These are phyloP conservation scores for Cordyceps javanica DNA, from an alignment of 2,329 filamentous ascomycete species.

Conservation along the genomic window DNA sequence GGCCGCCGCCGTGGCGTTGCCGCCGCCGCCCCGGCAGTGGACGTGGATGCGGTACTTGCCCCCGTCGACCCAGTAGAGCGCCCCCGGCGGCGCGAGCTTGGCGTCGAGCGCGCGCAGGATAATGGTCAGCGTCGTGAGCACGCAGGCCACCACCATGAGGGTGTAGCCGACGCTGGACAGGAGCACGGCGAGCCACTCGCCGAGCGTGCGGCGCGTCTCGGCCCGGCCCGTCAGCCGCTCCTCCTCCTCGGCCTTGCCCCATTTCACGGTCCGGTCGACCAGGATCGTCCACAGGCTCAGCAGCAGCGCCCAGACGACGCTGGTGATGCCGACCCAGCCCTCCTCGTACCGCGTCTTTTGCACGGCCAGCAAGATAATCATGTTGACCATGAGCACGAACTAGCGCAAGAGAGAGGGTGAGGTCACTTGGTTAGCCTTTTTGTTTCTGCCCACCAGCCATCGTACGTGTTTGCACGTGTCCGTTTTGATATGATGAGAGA, in stretches of 20 bases:
- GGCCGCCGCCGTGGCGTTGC: conserved; percentile 56
- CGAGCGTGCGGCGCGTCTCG: conserved; percentile 74
- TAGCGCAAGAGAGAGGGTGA: conserved; percentile 15
- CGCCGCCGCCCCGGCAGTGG: conserved; percentile 70
- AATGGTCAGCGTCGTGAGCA: conserved; percentile 75
- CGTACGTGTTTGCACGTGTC: not conserved
- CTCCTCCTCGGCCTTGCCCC: conserved; percentile 91
- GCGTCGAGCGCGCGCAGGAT: conserved; percentile 76
- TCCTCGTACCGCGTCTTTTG: conserved; percentile 73
- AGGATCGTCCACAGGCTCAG: conserved; percentile 74
- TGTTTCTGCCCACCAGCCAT: not conserved
- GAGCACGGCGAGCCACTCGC: conserved; percentile 79
- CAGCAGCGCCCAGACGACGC: conserved; percentile 72
- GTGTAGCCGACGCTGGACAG: conserved; percentile 65
- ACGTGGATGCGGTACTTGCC: conserved; percentile 84
- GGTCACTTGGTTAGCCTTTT: not conserved
- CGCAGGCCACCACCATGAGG: conserved; percentile 58
- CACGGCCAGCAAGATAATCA: conserved; percentile 74
- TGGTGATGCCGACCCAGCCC: conserved; percentile 83
- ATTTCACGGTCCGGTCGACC: conserved; percentile 76
- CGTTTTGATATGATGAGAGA: not conserved
- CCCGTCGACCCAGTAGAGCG: conserved; percentile 73
- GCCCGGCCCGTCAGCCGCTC: conserved; percentile 83
- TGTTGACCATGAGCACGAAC: conserved; percentile 48
- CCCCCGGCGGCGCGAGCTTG: conserved; percentile 64